phyloP scores from a whole-genome alignment of 1,284 basidiomycete genomes.

The Fomitopsis pinicola region DNA sequence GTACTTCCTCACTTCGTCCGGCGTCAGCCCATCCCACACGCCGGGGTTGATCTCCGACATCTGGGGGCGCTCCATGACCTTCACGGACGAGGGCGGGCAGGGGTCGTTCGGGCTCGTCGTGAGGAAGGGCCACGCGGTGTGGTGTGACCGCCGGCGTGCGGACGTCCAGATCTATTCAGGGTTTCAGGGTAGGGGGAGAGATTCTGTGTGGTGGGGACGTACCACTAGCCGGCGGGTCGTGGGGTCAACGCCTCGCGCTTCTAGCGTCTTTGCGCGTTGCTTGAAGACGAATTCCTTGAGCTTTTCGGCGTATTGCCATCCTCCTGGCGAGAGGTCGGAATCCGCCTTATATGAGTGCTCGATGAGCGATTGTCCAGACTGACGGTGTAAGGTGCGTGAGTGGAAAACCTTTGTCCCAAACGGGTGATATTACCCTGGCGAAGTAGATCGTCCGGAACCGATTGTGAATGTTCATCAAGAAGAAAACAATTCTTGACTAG shows the following conservation, averaged over 20 bases:
- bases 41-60: constrained; percentile 98
- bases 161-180: constrained; percentile 89
- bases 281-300: constrained; percentile 85
- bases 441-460: constrained; percentile 89
- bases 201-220: constrained; percentile 22
- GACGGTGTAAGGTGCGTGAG: neutral
- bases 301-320: constrained; percentile 91
- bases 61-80: constrained; percentile 91
- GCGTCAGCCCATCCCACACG: constrained; percentile 92
- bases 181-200: neutral
- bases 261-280: constrained; percentile 63
- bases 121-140: constrained; percentile 95
- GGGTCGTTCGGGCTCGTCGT: constrained; percentile 27
- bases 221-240: constrained; percentile 73
- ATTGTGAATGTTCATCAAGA: constrained; percentile 98
- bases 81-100: constrained; percentile 44
- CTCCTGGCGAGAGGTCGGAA: constrained; percentile 91
- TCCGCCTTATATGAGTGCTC: constrained; percentile 99
- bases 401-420: neutral
- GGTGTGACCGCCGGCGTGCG: constrained; percentile 86
- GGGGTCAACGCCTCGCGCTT: constrained; percentile 62
- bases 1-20: constrained; percentile 84
- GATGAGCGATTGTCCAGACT: constrained; percentile 94
- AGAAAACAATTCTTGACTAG: constrained; percentile 90
- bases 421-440: constrained; percentile 63